Percentiles rank a stretch among this genome's conserved stretches.
Conservation (phyloP, 805 yeast genomes). For the Schwanniomyces yamadae region DNA sequence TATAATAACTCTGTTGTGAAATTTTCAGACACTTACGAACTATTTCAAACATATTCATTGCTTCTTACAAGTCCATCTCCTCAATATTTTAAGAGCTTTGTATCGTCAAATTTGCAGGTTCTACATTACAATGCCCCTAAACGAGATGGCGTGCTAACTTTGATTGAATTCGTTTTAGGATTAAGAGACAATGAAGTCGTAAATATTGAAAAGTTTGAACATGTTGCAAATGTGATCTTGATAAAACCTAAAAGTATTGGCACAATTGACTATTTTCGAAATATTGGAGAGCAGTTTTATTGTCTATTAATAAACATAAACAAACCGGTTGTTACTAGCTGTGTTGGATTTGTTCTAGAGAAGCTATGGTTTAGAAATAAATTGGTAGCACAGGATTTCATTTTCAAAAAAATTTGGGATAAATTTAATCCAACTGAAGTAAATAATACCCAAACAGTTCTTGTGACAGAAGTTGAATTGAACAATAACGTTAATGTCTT, state of each 20-base stretch:
- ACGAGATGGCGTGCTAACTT: slow-evolving; percentile 65
- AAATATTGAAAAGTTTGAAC: slow-evolving; percentile 61
- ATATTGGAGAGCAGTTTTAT: slow-evolving; percentile 64
- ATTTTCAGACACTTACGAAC: slow-evolving; percentile 62
- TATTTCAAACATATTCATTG: slow-evolving; percentile 60
- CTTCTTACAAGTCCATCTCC: slow-evolving; percentile 52
- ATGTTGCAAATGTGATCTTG: slow-evolving; percentile 63
- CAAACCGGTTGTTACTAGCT: slow-evolving; percentile 57
- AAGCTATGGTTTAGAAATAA: slow-evolving; percentile 50
- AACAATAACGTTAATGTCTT: slow-evolving; percentile 66
- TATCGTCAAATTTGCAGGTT: slow-evolving; percentile 50
- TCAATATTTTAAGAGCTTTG: slow-evolving; percentile 43
- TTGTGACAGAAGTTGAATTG: slow-evolving; percentile 47
- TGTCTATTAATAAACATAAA: slow-evolving; percentile 57
- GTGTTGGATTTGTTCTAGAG: slow-evolving; percentile 55
- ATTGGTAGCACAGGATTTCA: slow-evolving; percentile 55
- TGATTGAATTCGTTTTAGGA: slow-evolving; percentile 77
- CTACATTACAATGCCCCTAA: slow-evolving; percentile 54
- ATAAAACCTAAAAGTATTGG: slow-evolving; percentile 56
- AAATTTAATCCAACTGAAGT: slow-evolving; percentile 23
- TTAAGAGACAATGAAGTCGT: slow-evolving; percentile 70
- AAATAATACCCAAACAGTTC: slow-evolving; percentile 16
- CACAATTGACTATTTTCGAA: slow-evolving; percentile 51
- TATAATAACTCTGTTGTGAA: slow-evolving; percentile 34
- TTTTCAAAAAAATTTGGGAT: slow-evolving; percentile 51